These are phyloP conservation scores for Globomyces pollinis-pini DNA, from an alignment of 192 early-diverging fungal species.

Conservation along the genomic window DNA sequence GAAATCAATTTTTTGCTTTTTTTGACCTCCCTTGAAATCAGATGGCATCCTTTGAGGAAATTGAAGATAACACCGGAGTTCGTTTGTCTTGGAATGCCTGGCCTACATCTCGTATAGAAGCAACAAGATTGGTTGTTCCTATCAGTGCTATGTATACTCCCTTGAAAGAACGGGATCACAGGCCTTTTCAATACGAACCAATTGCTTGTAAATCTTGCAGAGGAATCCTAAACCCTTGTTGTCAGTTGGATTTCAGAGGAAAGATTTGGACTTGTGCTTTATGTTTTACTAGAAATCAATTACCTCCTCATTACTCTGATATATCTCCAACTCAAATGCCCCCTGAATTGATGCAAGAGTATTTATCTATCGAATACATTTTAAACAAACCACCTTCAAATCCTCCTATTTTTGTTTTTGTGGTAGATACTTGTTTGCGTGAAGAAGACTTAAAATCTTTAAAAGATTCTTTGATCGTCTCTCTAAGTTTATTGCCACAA, in stretches of 20 bases:
- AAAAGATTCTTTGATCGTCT: conserved; percentile 86
- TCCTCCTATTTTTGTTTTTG: conserved; percentile 93
- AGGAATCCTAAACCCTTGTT: conserved; percentile 95
- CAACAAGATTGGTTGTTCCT: conserved; percentile 91
- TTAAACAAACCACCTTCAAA: conserved; percentile 69
- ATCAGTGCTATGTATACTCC: conserved; percentile 90
- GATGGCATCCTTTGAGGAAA: conserved; percentile 12
- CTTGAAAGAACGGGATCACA: conserved; percentile 83
- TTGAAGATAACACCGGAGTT: conserved; percentile 79
- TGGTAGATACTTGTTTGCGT: conserved; percentile 94
- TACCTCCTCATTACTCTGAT: conserved; percentile 96
- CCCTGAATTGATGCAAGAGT: conserved; percentile 81
- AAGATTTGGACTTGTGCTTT: conserved; percentile 99
- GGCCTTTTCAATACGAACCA: conserved; percentile 93
- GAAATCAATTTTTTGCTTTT: background rate
- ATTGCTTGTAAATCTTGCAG: conserved; percentile 93
- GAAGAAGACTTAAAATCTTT: conserved; percentile 93
- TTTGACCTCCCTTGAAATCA: background rate
- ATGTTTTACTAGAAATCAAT: conserved; percentile 91
- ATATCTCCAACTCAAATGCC: conserved; percentile 88
- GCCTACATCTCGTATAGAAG: conserved; percentile 86
- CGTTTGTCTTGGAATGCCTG: conserved; percentile 98
- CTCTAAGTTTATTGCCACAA: conserved; percentile 83
- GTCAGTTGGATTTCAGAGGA: conserved; percentile 91
- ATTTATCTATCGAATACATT: conserved; percentile 95